Evolutionary conservation across 352 stramenopile genomes (phyloP).

Genomic region (Globisporangium iwayamae): DNA sequence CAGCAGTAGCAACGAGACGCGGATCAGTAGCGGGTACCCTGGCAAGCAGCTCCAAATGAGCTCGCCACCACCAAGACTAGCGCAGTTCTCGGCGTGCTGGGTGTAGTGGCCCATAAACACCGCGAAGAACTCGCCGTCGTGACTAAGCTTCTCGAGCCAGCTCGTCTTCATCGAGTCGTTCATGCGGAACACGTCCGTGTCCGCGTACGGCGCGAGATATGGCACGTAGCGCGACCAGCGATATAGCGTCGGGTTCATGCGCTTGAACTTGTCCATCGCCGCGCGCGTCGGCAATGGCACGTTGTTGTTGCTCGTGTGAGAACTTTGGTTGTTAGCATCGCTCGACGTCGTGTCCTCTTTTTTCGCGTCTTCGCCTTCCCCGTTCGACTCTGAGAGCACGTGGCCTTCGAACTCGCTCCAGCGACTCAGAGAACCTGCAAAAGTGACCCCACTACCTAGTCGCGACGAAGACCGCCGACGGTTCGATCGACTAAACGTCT

Average conservation of each 20-base stretch:
- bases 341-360: slow-evolving; percentile 3
- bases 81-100: slow-evolving; percentile 44
- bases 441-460: slow-evolving; percentile 50
- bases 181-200: slow-evolving; percentile 59
- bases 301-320: slow-evolving; percentile 16
- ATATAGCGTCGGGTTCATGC: slow-evolving; percentile 57
- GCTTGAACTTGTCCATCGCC: slow-evolving; percentile 42
- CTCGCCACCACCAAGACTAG: slow-evolving; percentile 16
- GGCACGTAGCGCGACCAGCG: slow-evolving; percentile 54
- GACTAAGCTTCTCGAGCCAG: slow-evolving; percentile 52
- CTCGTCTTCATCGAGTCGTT: slow-evolving; percentile 32
- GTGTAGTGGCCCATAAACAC: slow-evolving; percentile 64
- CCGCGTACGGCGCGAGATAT: slow-evolving; percentile 47
- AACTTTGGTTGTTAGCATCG: slow-evolving; percentile 15
- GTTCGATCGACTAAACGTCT: neutral
- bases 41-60: slow-evolving; percentile 52
- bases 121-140: slow-evolving; percentile 72
- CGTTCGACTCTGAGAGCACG: slow-evolving; percentile 25
- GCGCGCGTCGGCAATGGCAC: neutral
- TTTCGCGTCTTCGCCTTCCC: slow-evolving; percentile 19
- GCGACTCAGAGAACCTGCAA: slow-evolving; percentile 42
- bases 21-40: slow-evolving; percentile 60
- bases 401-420: slow-evolving; percentile 62
- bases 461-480: slow-evolving; percentile 38
- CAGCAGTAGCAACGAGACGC: slow-evolving; percentile 50